Conservation (phyloP, 352 stramenopile species). For the Phytophthora cactorum region DNA sequence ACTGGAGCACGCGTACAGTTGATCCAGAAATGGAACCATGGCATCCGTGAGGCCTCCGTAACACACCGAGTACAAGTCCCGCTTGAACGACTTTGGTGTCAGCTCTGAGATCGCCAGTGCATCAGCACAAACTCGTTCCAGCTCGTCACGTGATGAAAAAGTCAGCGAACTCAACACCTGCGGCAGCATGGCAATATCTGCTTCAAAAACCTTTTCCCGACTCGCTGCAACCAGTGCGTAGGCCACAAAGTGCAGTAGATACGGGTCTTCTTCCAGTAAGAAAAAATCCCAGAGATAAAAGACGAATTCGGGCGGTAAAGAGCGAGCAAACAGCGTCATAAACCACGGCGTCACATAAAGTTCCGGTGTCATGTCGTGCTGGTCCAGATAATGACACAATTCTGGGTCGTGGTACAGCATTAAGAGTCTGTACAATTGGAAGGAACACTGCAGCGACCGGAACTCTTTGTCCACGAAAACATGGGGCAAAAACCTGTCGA, state of each 20-base stretch:
- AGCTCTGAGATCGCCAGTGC: conserved; percentile 65
- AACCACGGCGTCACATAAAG: conserved; percentile 95
- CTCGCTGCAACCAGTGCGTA: conserved; percentile 80
- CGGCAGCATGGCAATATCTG: conserved; percentile 80
- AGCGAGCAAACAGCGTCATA: conserved; percentile 93
- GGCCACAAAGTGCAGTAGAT: conserved; percentile 90
- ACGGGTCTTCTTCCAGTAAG: conserved; percentile 88
- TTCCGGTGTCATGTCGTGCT: conserved; percentile 92
- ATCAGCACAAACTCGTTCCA: conserved; percentile 60
- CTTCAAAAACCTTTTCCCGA: conserved; percentile 60
- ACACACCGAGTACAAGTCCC: conserved; percentile 84
- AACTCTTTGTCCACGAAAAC: conserved; percentile 92
- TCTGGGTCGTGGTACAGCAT: conserved; percentile 93
- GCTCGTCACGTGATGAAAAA: conserved; percentile 58
- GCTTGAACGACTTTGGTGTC: conserved; percentile 81
- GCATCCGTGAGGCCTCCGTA: conserved; percentile 76
- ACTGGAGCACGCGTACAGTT: conserved; percentile 77
- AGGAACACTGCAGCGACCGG: conserved; percentile 91
- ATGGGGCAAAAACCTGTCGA: conserved; percentile 89
- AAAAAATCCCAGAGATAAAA: conserved; percentile 94
- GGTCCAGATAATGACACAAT: conserved; percentile 88
- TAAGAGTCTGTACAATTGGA: conserved; percentile 91
- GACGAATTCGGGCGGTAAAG: conserved; percentile 70
- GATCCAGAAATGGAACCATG: conserved; percentile 72
- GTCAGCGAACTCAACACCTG: conserved; percentile 83